Percentiles rank a stretch among this genome's conserved stretches.
Evolutionary conservation across 2,329 filamentous ascomycete species (phyloP).

Genomic region (Penicillium sp.): DNA sequence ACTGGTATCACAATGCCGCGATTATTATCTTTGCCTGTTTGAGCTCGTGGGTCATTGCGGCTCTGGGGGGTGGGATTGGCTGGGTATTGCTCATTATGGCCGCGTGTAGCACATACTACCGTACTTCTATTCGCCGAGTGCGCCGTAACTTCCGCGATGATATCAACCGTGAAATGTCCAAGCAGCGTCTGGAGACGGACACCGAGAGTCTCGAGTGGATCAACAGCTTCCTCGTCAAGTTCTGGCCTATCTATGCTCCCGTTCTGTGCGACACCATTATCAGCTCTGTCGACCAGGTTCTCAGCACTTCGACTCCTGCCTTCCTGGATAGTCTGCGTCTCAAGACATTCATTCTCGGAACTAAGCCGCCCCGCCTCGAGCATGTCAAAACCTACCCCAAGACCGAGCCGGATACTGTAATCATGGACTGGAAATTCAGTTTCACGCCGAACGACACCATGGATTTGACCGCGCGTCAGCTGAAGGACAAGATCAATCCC

Average conservation of each 20-base stretch:
- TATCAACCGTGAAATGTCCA: slow-evolving; percentile 82
- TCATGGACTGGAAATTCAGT: slow-evolving; percentile 99
- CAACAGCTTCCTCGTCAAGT: slow-evolving; percentile 97
- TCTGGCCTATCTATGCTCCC: slow-evolving; percentile 98
- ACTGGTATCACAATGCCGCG: slow-evolving; percentile 98
- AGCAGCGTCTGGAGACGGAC: slow-evolving; percentile 85
- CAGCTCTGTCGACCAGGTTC: slow-evolving; percentile 90
- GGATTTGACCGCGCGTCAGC: slow-evolving; percentile 85
- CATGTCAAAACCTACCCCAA: slow-evolving; percentile 98
- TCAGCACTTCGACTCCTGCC: slow-evolving; percentile 86
- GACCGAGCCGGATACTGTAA: slow-evolving; percentile 88
- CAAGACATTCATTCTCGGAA: slow-evolving; percentile 90
- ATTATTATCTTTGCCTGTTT: slow-evolving; percentile 92
- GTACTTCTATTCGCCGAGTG: slow-evolving; percentile 90
- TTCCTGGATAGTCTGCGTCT: slow-evolving; percentile 93
- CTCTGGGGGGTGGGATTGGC: slow-evolving; percentile 85
- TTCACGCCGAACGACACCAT: slow-evolving; percentile 94
- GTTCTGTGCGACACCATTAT: slow-evolving; percentile 91
- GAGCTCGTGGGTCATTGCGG: slow-evolving; percentile 83
- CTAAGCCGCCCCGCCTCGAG: slow-evolving; percentile 93
- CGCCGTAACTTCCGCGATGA: slow-evolving; percentile 96
- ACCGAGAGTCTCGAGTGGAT: slow-evolving; percentile 97
- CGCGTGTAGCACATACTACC: slow-evolving; percentile 89
- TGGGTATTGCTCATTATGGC: slow-evolving; percentile 96
- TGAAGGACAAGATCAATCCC: slow-evolving; percentile 95